A percentile compares a stretch with the other conserved stretches of the same genome.
Conservation (phyloP, 208 protist species). For the Trypanosoma congolense region DNA sequence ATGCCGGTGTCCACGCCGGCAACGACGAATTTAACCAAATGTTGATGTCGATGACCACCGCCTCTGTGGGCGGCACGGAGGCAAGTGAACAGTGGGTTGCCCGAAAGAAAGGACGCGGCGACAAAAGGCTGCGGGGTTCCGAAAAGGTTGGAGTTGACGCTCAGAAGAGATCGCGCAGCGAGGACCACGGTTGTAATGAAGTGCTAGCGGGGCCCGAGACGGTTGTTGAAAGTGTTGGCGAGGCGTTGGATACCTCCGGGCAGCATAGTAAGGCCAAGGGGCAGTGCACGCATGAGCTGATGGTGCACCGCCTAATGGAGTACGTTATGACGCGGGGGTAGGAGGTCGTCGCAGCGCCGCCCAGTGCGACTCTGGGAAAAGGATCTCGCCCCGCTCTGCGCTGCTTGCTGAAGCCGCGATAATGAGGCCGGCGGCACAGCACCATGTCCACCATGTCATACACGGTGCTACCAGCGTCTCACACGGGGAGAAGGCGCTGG, state of each 20-base stretch:
- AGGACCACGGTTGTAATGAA: not conserved
- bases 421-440: slow-evolving; percentile 26
- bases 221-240: not conserved
- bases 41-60: slow-evolving; percentile 44
- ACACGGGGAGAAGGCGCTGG: slow-evolving; percentile 28
- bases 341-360: slow-evolving; percentile 58
- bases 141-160: slow-evolving; percentile 10
- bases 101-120: slow-evolving; percentile 22
- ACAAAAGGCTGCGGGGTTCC: slow-evolving; percentile 13
- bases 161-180: not conserved
- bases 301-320: slow-evolving; percentile 50
- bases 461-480: slow-evolving; percentile 12
- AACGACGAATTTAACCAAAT: slow-evolving; percentile 44
- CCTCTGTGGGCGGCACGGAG: slow-evolving; percentile 26
- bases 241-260: not conserved
- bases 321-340: slow-evolving; percentile 48
- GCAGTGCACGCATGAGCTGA: slow-evolving; percentile 6
- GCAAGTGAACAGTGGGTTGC: slow-evolving; percentile 26
- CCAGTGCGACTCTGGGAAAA: not conserved
- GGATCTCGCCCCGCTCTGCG: slow-evolving; percentile 1
- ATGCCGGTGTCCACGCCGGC: not conserved
- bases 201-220: too few species aligned
- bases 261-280: not conserved
- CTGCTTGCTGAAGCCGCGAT: slow-evolving; percentile 23
- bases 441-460: slow-evolving; percentile 39